Evolutionary conservation across 1,284 basidiomycete genomes (phyloP).

Genomic region (Malassezia globosa): DNA sequence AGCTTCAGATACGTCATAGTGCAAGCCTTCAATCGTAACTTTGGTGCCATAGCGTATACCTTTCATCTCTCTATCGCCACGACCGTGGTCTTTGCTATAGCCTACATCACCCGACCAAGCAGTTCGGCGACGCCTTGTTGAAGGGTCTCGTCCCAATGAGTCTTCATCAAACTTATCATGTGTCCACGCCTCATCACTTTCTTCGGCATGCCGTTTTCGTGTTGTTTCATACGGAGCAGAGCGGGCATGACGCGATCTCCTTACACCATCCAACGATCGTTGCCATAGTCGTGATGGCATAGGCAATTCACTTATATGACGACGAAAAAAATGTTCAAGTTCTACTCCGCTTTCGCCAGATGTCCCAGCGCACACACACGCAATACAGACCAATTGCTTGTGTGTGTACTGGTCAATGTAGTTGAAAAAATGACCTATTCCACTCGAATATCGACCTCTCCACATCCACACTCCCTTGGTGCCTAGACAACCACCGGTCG

Average conservation of each 20-base stretch:
- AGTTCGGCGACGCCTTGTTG: background rate
- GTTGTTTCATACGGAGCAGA: background rate
- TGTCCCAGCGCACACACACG: too few relatives aligned
- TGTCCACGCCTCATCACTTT: background rate
- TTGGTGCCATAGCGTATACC: conserved; percentile 3
- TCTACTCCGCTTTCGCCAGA: conserved; percentile 1
- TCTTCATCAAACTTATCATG: conserved; percentile 4
- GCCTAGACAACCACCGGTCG: too few relatives aligned
- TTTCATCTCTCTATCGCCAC: too few relatives aligned
- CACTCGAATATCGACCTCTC: too few relatives aligned
- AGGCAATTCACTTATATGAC: background rate
- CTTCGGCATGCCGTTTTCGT: too few relatives aligned
- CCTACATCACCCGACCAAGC: too few relatives aligned
- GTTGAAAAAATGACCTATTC: too few relatives aligned
- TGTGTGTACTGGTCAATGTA: too few relatives aligned
- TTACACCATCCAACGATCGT: conserved; percentile 7
- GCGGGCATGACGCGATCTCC: too few relatives aligned
- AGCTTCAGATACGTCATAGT: conserved; percentile 4
- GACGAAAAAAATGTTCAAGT: background rate
- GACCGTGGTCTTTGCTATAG: too few relatives aligned
- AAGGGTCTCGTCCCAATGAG: background rate
- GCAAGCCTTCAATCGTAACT: background rate
- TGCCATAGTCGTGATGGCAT: conserved; percentile 7
- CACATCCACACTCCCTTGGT: too few relatives aligned
- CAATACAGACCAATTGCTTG: too few relatives aligned